Evolutionary conservation across 441 rosid genomes (phyloP), one percentile per base, ranked within the genome.

Genomic region (Populus tomentosa): DNA sequence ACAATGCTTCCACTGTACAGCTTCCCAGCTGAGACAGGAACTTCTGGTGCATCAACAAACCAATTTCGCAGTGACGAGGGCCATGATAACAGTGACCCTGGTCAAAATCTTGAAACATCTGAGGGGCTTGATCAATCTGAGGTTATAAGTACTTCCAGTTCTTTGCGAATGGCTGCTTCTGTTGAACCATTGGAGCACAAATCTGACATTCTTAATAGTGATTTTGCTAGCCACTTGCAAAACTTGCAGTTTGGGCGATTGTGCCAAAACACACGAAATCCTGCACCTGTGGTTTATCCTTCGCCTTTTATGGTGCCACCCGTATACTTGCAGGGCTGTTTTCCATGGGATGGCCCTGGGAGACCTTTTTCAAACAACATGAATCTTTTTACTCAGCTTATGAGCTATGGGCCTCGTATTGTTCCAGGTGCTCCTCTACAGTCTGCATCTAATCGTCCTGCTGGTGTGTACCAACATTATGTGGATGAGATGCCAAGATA

Each of bases 341-440:
- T 90, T 73, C 92, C 97, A 33, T 91, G 90, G 97, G 97, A 94
- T 85, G 91, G 95, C 82, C 92, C 90, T 63, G 97, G 97, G 81
- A 92, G 95, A 88, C 94, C 97, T 67, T 81, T 85, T 79, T 80
- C 92, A 30, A 85, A 85, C 42, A 81, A 92, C 73, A 71, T 83
- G 82, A 91, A 88, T 77, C 80, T 84, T 72, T 76, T 86, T 26
- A 81, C 90, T 79, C 98, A 91, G 82, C 85, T 89, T 59, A 81
- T 87, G 93, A 79, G 82, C 79, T 89, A 83, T 75, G 94, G 93
- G 71, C 93, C 95, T 75, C 92, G 71, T 32, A 32, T 86, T 76
- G 88, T 94, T 79, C 92, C 98, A n/a, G 86, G 86, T 87, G 71
- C 98, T 85, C 90, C 98, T 28, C 80, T 84, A 35, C 98, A 91